These are phyloP conservation scores for Alternaria incomplexa DNA, from an alignment of 2,329 filamentous ascomycete species.

Conservation along the genomic window DNA sequence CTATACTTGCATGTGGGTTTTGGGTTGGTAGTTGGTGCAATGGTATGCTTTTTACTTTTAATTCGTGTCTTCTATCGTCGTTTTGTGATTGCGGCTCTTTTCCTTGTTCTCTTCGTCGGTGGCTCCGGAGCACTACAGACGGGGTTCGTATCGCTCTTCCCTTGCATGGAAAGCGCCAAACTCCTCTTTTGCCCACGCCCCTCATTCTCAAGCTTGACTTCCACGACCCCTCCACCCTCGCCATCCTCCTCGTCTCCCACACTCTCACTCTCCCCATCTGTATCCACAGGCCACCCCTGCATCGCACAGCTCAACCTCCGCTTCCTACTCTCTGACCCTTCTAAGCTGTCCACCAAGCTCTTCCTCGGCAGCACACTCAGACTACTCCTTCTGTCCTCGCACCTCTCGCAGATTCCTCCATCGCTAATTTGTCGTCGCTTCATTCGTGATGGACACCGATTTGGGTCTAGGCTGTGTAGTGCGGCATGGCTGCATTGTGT, in stretches of 20 bases:
- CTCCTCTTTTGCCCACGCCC: not conserved
- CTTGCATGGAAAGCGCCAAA: not conserved
- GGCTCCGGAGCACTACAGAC: not conserved
- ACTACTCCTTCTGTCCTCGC: conserved; percentile 18
- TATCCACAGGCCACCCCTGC: not conserved
- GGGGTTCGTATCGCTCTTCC: not conserved
- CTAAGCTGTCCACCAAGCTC: not conserved
- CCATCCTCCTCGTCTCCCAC: not conserved
- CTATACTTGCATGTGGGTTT: not conserved
- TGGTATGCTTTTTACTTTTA: not conserved
- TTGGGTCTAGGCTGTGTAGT: conserved; percentile 22
- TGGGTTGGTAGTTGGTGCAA: not conserved
- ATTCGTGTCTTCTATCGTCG: not conserved
- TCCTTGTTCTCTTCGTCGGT: not conserved
- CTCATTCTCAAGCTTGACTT: not conserved
- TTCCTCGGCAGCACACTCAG: conserved; percentile 19
- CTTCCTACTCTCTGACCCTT: not conserved
- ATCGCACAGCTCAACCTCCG: not conserved
- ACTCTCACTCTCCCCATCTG: not conserved
- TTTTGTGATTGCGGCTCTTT: not conserved
- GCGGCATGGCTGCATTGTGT: conserved; percentile 29
- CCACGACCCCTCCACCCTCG: not conserved
- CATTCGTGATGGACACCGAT: conserved; percentile 35
- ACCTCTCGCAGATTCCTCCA: conserved; percentile 12
- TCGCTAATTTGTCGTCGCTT: conserved; percentile 11